Evolutionary conservation across 306 rosid species (phyloP).

Genomic region (Astragalus membranaceus): DNA sequence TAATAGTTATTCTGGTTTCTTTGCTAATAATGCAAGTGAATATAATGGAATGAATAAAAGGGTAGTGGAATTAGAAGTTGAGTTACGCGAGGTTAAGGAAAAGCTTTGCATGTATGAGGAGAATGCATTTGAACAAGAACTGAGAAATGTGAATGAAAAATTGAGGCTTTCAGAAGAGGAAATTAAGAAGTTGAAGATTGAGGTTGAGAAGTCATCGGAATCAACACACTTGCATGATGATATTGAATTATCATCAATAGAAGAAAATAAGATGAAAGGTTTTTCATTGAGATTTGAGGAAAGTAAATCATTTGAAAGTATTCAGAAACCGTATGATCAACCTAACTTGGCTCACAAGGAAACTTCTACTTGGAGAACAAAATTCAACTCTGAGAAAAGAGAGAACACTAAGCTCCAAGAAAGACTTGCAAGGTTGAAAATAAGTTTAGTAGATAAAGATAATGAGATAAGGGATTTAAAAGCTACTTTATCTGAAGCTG

Average conservation of each 20-base stretch:
- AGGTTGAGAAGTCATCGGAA: slow-evolving; percentile 40
- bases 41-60: slow-evolving; percentile 43
- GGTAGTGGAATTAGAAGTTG: slow-evolving; percentile 75
- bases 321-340: slow-evolving; percentile 45
- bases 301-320: slow-evolving; percentile 36
- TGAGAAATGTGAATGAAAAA: slow-evolving; percentile 51
- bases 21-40: slow-evolving; percentile 37
- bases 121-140: slow-evolving; percentile 49
- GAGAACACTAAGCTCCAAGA: slow-evolving; percentile 58
- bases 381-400: slow-evolving; percentile 56
- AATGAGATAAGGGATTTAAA: slow-evolving; percentile 64
- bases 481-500: slow-evolving; percentile 55
- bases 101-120: slow-evolving; percentile 44
- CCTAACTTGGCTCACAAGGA: slow-evolving; percentile 57
- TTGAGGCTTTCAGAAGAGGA: slow-evolving; percentile 44
- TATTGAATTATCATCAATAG: neutral
- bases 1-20: slow-evolving; percentile 46
- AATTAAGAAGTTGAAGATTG: slow-evolving; percentile 37
- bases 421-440: slow-evolving; percentile 43
- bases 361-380: slow-evolving; percentile 39
- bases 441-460: slow-evolving; percentile 50
- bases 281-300: slow-evolving; percentile 42
- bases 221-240: neutral
- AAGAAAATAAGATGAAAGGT: slow-evolving; percentile 29
- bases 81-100: slow-evolving; percentile 59